phyloP scores from a whole-genome alignment of 2,329 filamentous ascomycete genomes.

The Cucurbitaria berberidis region DNA sequence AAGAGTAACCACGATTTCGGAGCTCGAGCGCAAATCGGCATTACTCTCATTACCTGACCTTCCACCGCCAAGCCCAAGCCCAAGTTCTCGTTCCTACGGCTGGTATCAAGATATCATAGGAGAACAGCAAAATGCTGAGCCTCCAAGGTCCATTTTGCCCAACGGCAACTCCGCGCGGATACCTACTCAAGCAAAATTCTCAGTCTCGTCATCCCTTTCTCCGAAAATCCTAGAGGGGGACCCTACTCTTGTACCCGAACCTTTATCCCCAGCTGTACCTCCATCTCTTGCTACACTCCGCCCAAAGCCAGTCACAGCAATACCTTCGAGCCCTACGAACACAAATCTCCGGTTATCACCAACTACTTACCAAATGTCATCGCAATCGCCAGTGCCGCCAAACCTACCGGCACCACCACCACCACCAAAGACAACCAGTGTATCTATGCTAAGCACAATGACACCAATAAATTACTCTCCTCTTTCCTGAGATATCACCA shows the following conservation, averaged over 20 bases:
- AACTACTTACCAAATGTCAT: constrained; percentile 29
- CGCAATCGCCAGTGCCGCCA: neutral
- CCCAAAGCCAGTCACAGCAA: constrained; percentile 26
- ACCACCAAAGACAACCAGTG: constrained; percentile 12
- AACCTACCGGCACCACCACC: constrained; percentile 18
- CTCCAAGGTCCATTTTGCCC: constrained; percentile 7
- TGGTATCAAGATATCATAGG: constrained; percentile 39
- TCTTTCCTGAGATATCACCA: constrained; percentile 11
- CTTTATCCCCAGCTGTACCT: constrained; percentile 20
- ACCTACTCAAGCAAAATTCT: constrained; percentile 16
- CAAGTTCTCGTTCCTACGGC: constrained; percentile 34
- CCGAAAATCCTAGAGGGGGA: constrained; percentile 11
- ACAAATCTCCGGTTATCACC: constrained; percentile 27
- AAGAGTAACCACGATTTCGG: constrained; percentile 17
- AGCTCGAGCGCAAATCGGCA: constrained; percentile 15
- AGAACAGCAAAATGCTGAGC: constrained; percentile 16
- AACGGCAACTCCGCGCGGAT: constrained; percentile 15
- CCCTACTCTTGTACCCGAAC: constrained; percentile 13
- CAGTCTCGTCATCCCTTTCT: constrained; percentile 10
- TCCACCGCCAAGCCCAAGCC: constrained; percentile 29
- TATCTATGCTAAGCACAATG: constrained; percentile 18
- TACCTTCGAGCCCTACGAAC: constrained; percentile 20
- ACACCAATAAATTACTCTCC: constrained; percentile 34
- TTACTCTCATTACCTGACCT: constrained; percentile 25
- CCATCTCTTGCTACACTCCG: constrained; percentile 13